Evolutionary conservation across 257 asterid genomes (phyloP), one percentile per base, ranked within the genome.

Genomic region (Ehretia macrophylla): DNA sequence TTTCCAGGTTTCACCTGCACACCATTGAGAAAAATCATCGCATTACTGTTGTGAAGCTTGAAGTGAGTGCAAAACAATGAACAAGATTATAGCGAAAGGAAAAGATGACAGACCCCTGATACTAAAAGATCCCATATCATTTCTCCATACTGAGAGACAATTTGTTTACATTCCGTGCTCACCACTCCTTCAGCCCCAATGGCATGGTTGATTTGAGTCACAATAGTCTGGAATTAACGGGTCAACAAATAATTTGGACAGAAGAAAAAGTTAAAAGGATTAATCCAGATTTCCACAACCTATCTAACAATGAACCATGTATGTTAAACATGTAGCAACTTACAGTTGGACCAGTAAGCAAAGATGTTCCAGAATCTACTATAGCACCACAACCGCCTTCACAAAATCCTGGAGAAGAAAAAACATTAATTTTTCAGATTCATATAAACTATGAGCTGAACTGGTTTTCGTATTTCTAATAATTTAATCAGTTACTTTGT

Each of bases 321-420:
- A 27, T 27, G 35, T 27, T 6, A 27, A 27, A 27, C 35, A 59
- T 40, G 17, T 21, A 50, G 32, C 42, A 56, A 76, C 92, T 6
- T 81, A 91, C 95, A 18, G 96, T 91, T 63, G 98, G 98, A 70
- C 96, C 96, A 60, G 90, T 73, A 40, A 89, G 89, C 76, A 91
- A 77, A 64, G 98, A 84, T 65, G 98, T 91, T 60, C 98, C 98
- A 44, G 98, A 82, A 77, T 91, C 98, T 77, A 88, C 94, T 68
- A 91, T 91, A 67, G 98, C 96, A 75, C 84, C 75, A 81, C 98
- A 91, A 58, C 96, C 98, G 20, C 75, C 85, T 53, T 76, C 83
- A 55, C 98, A 88, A 59, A 76, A 77, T 13, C 72, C 81, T 76
- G 53, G 42, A 52, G 14, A 23, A 6, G 35, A 27, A 27, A 27